Base-by-base conservation (phyloP, 257 asterid genomes). In the Pogostemon cablin region DNA sequence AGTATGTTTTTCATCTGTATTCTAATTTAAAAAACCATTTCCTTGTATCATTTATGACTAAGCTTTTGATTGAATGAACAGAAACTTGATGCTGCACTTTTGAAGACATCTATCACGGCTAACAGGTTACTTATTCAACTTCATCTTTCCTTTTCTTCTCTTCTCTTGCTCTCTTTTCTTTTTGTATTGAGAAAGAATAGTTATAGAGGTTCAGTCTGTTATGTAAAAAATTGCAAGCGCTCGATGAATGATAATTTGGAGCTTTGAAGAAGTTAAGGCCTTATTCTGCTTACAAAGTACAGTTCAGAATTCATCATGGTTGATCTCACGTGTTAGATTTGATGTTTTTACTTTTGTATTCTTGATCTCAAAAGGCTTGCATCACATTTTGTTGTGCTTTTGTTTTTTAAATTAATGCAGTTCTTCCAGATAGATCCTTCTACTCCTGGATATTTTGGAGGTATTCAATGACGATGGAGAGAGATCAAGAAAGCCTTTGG, bases 271-370 rank as follows among this genome's bases (percentile, higher is more conserved):
- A 34, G 57, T n/a, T 12, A 15, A 11, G n/a, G 11, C 32, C 32
- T 25, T 49, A 15, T 15, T 15, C 15, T 15, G 15, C 15, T 15
- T 15, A 15, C 15, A 15, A 15, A 15, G 15, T 15, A 15, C 15
- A 71, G 84, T 57, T 61, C 76, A 12, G 48, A 78, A 39, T 81
- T 69, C 60, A 73, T 75, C 41, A 65, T 62, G 71, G 64, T 79
- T n/a, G 75, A 57, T 56, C 76, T 83, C 17, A 69, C 78, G 1
- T 63, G 54, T 25, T 76, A 70, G 68, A 75, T 79, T 32, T 41
- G 80, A 69, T 69, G 56, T 55, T 57, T 42, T 32, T 37, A 7
- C 46, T 4, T 7, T 8, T 72, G 34, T 4, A 7, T 20, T 10
- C 4, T 46, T 44, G 3, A 5, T 55, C 39, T 46, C 32, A 50